Conservation (phyloP, 768 basidiomycete species). For the Trametes punicea region DNA sequence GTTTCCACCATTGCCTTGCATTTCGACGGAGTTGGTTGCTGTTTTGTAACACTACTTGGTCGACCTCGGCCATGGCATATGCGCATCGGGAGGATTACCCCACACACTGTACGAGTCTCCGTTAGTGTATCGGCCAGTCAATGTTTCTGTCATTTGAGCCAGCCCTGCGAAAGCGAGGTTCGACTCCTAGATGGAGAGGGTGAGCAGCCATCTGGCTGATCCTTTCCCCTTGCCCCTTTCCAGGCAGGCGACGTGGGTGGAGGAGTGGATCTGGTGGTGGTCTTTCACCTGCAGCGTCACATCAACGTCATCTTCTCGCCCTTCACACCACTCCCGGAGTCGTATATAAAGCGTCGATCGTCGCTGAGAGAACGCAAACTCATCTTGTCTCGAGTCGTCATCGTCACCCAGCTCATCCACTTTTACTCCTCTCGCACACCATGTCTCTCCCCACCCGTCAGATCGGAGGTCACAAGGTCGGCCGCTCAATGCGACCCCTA, state of each 20-base stretch:
- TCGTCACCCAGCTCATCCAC: not conserved
- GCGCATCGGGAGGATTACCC: no score
- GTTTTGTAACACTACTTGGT: no score
- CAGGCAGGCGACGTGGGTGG: not conserved
- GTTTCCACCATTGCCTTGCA: no score
- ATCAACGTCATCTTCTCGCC: not conserved
- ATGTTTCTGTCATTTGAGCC: not conserved
- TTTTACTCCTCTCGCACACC: not conserved
- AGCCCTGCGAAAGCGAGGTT: constrained; percentile 33
- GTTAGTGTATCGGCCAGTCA: constrained; percentile 1
- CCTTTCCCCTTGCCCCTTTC: not conserved
- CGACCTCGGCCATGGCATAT: no score
- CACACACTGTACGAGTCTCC: not conserved
- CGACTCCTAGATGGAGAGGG: constrained; percentile 30
- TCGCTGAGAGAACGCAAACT: not conserved
- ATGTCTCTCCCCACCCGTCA: constrained; percentile 25
- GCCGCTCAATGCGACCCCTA: no score
- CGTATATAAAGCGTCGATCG: not conserved
- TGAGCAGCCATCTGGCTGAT: not conserved
- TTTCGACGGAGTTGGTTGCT: no score
- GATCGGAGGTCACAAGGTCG: constrained; percentile 26
- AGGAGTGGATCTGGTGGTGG: not conserved
- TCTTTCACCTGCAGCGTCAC: not conserved
- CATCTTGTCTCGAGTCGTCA: not conserved
- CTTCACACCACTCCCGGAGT: not conserved